Base-by-base conservation (phyloP, 1,284 basidiomycete species). In the Rhodotorula sp. region DNA sequence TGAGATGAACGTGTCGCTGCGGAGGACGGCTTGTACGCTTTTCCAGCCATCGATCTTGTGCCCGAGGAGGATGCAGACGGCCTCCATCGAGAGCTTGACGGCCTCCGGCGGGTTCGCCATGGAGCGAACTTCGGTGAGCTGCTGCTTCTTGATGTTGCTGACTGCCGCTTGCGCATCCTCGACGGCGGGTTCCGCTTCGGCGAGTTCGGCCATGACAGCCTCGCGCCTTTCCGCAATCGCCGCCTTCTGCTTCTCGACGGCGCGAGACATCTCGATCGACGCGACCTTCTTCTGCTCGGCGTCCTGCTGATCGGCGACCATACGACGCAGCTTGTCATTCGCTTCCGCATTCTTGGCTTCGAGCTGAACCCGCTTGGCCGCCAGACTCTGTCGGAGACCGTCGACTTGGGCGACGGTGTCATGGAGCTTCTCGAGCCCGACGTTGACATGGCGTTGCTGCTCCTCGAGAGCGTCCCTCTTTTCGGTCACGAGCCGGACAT, bases 91-190 rank as follows among this genome's bases (percentile, higher is more conserved):
- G 63, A 96, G 84, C 83, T 99, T 99, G 80, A 99, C 96, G 15
- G 93, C 91, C 80, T 97, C 94, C 0, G 97, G 97, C 62, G 97
- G 97, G 80, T 99, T 99, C 59, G 93, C 92, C 95, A 99, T 98
- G 18, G 93, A 89, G 79, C 97, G 89, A 46, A 99, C 96, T 87
- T 99, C 97, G 78, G 96, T 92, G 62, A 99, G 84, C 78, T 99
- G 96, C 81, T 96, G 93, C 79, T 90, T 90, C 83, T 94, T 98
- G 86, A 99, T 99, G 82, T 92, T 97, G 79, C 91, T 92, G 78
- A 99, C 97, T 43, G 96, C 94, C 3, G 92, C 85, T 79, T 97
- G 91, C 15, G 97, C 97, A 43, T 99, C 96, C 26, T 92, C 82
- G 16, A 99, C 96, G 34, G 97, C 97, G 3, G 97, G 97, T 80